Evolutionary conservation across 2,329 filamentous ascomycete genomes (phyloP), one percentile per base, ranked within the genome.

Genomic region (Peltaster fructicola): DNA sequence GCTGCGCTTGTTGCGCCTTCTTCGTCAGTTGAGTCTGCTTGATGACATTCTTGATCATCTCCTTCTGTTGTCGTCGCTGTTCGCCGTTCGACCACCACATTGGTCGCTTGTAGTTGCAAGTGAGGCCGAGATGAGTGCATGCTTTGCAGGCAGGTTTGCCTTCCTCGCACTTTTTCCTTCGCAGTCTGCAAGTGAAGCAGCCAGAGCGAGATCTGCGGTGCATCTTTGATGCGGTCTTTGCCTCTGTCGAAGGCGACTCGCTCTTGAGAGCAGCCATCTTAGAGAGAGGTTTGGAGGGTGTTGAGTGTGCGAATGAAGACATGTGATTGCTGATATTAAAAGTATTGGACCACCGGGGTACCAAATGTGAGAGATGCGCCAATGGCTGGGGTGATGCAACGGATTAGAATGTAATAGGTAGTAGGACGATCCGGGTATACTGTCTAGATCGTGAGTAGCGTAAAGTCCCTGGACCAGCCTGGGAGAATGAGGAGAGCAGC

Each of bases 81-180:
- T 92, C 82, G 45, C 78, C 77, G 62, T 88, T 93, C 56, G 75
- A 78, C 88, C 88, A 98, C 88, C 88, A 98, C 56, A 79, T 70
- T 17, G 88, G 88, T 47, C 84, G 65, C 64, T 91, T 92, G 61
- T 95, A 98, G 61, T 95, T 82, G 59, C 88, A 98, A 44, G 66
- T 64, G 29, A 98, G 65, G 26, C 78, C 77, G 29, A 98, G 73
- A 45, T 73, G 66, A 35, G 57, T 61, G 54, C 70, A 76, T 30
- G 70, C 68, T 40, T 59, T 62, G 48, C 71, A 75, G 24, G 59
- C 50, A n/a, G 66, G 61, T 43, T 70, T 72, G 32, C 60, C 61
- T 45, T 76, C 71, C 38, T 75, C 70, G 43, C 71, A 76, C 57
- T 75, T 75, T 57, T 75, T 75, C 36, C 71, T 52, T 45, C 71